phyloP scores from a whole-genome alignment of 1,284 basidiomycete species.

The Malassezia sympodialis region DNA sequence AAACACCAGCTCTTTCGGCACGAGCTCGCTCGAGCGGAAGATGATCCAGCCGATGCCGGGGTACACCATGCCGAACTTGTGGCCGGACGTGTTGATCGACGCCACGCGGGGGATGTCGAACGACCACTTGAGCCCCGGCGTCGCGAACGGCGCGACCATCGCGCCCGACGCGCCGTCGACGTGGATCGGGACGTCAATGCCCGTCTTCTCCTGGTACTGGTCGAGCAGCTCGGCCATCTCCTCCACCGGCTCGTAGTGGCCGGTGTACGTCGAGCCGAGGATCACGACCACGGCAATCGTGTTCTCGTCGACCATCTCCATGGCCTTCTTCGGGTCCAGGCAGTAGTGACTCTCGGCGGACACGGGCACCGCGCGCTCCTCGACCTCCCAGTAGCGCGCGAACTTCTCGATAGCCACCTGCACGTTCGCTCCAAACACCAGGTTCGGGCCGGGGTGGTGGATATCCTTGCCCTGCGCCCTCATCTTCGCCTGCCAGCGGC shows the following conservation, averaged over 20 bases:
- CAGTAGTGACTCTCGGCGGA: conserved; percentile 54
- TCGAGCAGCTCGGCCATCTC: conserved; percentile 76
- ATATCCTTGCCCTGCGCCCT: conserved; percentile 60
- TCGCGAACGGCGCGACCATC: conserved; percentile 60
- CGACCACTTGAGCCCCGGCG: conserved; percentile 72
- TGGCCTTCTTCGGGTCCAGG: conserved; percentile 70
- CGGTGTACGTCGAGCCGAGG: conserved; percentile 68
- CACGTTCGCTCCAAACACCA: conserved; percentile 70
- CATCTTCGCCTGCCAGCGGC: conserved; percentile 77
- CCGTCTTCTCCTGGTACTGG: conserved; percentile 71
- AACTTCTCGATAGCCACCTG: conserved; percentile 55
- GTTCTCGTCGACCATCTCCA: conserved; percentile 84
- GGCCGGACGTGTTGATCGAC: conserved; percentile 61
- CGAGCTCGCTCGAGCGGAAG: conserved; percentile 46
- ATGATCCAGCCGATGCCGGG: conserved; percentile 56
- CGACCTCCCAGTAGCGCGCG: conserved; percentile 81
- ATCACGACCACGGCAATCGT: conserved; percentile 56
- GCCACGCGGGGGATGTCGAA: conserved; percentile 59
- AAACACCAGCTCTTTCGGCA: conserved; percentile 59
- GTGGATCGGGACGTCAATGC: conserved; percentile 57
- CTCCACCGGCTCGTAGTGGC: conserved; percentile 81
- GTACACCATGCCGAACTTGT: conserved; percentile 78
- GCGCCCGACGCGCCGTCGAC: conserved; percentile 51
- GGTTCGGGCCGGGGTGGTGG: conserved; percentile 55
- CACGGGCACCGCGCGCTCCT: conserved; percentile 49